These are phyloP conservation scores for Microthyrium microscopicum DNA, from an alignment of 2,329 filamentous ascomycete species.

Conservation along the genomic window DNA sequence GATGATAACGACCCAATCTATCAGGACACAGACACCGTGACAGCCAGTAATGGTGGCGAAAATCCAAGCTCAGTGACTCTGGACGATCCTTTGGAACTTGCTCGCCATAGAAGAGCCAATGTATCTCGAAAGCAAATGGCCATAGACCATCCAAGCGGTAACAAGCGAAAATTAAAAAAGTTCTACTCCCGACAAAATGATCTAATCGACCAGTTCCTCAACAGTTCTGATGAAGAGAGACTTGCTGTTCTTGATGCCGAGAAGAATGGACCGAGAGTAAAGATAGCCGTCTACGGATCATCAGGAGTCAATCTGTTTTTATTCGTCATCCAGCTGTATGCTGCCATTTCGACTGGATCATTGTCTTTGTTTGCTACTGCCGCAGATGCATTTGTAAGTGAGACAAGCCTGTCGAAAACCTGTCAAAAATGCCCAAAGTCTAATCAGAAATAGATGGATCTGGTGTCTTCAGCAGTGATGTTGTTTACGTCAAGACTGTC, in stretches of 20 bases:
- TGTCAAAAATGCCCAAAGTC: background rate
- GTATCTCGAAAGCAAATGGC: conserved; percentile 9
- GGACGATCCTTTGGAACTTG: conserved; percentile 10
- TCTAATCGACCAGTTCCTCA: conserved; percentile 32
- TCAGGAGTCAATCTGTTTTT: conserved; percentile 27
- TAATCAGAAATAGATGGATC: conserved; percentile 32
- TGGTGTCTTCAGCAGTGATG: conserved; percentile 48
- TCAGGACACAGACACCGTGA: no score
- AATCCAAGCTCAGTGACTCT: no score
- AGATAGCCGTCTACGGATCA: conserved; percentile 22
- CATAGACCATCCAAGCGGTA: conserved; percentile 11
- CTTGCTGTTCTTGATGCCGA: conserved; percentile 33
- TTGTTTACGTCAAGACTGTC: conserved; percentile 43
- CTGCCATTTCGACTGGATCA: conserved; percentile 40
- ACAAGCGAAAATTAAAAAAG: conserved; percentile 22
- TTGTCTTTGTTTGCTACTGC: conserved; percentile 49
- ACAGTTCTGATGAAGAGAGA: conserved; percentile 38
- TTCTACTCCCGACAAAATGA: conserved; percentile 25
- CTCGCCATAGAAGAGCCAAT: conserved; percentile 8
- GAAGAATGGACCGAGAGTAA: conserved; percentile 27
- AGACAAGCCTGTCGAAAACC: background rate
- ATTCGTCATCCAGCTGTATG: conserved; percentile 42
- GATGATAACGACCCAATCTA: no score
- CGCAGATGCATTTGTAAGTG: conserved; percentile 42
- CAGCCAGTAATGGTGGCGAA: no score